Base-by-base conservation (phyloP, 2,329 filamentous ascomycete species). In the Calonectria ilicicola region DNA sequence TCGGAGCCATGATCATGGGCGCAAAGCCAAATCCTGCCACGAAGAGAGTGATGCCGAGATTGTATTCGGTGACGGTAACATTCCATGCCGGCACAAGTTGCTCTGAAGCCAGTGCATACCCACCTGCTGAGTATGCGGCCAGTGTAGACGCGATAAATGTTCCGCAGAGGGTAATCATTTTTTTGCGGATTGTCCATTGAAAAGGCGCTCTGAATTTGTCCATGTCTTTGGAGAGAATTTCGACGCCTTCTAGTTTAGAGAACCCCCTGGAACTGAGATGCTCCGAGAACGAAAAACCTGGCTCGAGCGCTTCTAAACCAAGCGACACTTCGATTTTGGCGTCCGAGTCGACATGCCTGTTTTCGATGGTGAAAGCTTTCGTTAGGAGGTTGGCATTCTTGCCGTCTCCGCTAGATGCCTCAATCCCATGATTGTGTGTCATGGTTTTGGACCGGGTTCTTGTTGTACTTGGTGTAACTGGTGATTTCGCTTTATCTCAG, bases 1-100 rank as follows among this genome's bases (percentile, higher is more conserved):
- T 91, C 0, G 92, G 92, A 0, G 92, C 92, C 1, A 94, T 85
- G 3, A 93, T 84, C 92, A 94, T 93, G 0, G 92, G 92, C 0
- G 91, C 89, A 58, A 92, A 82, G 1, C 86, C 92, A 76, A 94
- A 95, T 0, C 92, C 92, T 53, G 84, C 80, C 6, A 91, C 92
- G 81, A 93, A 94, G 0, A 87, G 83, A 0, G 92, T 93, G 56
- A 94, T 90, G 27, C 91, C 91, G 3, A 90, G 83, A 19, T 91
- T 87, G 62, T 89, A 89, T 2, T 90, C 89, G 7, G 91, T 87
- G 23, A 83, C 80, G 38, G 88, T 89, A 9, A 94, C 84, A 10
- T 86, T 77, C 91, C 91, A 94, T 79, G 89, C 84, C 4, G 82
- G 77, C 2, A 82, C 85, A 83, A 94, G 86, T 35, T 91, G 89